Percentiles rank a stretch among this genome's conserved stretches.
Evolutionary conservation across 129 eudicot genomes (phyloP).

Genomic region (Saposhnikovia divaricata): DNA sequence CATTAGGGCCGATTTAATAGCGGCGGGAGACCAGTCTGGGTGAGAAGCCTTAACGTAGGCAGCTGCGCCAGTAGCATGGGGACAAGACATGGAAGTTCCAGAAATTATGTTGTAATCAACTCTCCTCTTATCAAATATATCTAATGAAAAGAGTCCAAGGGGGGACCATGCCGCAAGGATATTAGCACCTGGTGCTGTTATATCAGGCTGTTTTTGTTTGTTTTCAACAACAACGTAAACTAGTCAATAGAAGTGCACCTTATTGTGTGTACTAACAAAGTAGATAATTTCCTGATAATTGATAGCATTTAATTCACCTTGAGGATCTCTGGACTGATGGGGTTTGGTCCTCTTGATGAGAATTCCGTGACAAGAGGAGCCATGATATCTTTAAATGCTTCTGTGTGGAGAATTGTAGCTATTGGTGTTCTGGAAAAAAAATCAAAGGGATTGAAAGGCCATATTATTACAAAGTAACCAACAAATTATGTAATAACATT

Average conservation of each 20-base stretch:
- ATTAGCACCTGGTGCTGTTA: conserved; percentile 32
- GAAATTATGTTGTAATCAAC: conserved; percentile 24
- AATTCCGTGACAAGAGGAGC: conserved; percentile 29
- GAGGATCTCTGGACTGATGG: conserved; percentile 24
- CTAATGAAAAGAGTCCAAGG: neutral
- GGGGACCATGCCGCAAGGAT: conserved; percentile 41
- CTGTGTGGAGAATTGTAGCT: conserved; percentile 24
- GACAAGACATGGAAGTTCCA: conserved; percentile 41
- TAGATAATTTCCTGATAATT: neutral
- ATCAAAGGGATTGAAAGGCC: neutral
- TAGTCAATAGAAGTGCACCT: neutral
- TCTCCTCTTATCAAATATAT: neutral
- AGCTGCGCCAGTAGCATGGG: conserved; percentile 28
- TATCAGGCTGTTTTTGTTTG: conserved; percentile 20
- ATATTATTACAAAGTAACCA: too few relatives aligned
- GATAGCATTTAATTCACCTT: conserved; percentile 14
- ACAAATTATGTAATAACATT: neutral
- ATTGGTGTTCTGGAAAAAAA: conserved; percentile 16
- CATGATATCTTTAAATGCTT: conserved; percentile 15
- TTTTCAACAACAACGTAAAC: neutral
- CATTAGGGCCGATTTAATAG: conserved; percentile 34
- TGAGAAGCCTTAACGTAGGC: conserved; percentile 23
- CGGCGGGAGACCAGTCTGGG: conserved; percentile 36
- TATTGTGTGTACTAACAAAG: neutral
- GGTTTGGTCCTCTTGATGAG: conserved; percentile 34